Evolutionary conservation across 202 grass and related monocot genomes (phyloP).

Genomic region (Carex arenaria): DNA sequence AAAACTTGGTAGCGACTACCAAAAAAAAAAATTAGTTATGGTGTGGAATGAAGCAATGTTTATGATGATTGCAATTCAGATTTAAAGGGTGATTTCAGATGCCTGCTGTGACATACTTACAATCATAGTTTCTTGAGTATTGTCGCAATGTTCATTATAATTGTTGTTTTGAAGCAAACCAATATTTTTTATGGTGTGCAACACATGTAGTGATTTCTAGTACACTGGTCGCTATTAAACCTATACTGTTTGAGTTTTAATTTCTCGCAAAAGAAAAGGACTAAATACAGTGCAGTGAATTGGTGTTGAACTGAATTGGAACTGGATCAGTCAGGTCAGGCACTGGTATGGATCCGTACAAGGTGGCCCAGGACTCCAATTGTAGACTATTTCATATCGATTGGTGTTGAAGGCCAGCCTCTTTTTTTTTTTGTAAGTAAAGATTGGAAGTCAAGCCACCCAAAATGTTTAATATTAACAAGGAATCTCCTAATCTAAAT

Average conservation of each 20-base stretch:
- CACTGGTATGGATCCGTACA: not conserved
- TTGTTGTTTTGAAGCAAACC: not conserved
- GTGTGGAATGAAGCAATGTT: constrained; percentile 1
- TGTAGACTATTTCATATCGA: not conserved
- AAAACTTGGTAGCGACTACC: too few species aligned
- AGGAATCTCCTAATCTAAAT: too few species aligned
- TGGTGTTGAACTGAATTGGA: not conserved
- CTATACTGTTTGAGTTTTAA: not conserved
- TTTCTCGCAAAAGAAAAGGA: not conserved
- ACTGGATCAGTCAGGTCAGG: not conserved
- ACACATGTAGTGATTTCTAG: not conserved
- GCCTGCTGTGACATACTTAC: not conserved
- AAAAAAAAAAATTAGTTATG: not conserved
- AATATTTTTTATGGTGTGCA: not conserved
- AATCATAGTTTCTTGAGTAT: not conserved
- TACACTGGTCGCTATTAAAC: not conserved
- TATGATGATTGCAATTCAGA: constrained; percentile 2
- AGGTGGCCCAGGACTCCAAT: not conserved
- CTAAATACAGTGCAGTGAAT: not conserved
- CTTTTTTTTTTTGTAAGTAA: too few species aligned
- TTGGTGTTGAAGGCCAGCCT: not conserved
- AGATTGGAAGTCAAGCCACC: too few species aligned
- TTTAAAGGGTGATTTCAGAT: not conserved
- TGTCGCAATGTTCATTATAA: not conserved
- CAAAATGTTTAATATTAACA: too few species aligned